A percentile compares a stretch with the other conserved stretches of the same genome.
Evolutionary conservation across 2,329 filamentous ascomycete species (phyloP).

Genomic region (Curvularia hawaiiensis): DNA sequence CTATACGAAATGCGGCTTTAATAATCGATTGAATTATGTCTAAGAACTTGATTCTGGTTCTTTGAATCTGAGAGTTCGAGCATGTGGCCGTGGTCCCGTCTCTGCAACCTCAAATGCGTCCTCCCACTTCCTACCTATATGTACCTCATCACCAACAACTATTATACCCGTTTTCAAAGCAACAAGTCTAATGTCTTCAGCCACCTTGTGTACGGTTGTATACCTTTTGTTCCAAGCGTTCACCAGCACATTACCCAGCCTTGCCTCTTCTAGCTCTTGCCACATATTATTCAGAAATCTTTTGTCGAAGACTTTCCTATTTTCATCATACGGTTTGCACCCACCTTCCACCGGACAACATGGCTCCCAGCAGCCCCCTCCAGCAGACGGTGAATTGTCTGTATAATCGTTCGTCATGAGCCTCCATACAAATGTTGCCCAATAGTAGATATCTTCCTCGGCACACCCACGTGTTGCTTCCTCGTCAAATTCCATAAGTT

Average conservation of each 20-base stretch:
- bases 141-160: no score
- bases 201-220: constrained; percentile 1
- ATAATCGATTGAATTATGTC: no score
- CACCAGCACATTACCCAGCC: constrained; percentile 10
- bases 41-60: no score
- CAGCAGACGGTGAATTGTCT: not conserved
- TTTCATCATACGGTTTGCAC: not conserved
- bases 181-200: not conserved
- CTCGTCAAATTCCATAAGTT: not conserved
- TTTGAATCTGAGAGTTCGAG: no score
- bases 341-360: constrained; percentile 1
- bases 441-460: not conserved
- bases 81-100: no score
- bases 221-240: constrained; percentile 14
- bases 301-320: not conserved
- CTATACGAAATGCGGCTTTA: no score
- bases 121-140: no score
- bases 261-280: constrained; percentile 14
- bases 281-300: not conserved
- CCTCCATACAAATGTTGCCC: not conserved
- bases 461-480: not conserved
- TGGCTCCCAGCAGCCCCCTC: constrained; percentile 8
- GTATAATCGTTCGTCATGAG: not conserved
- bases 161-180: no score
- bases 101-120: no score